A percentile compares a stretch with the other conserved stretches of the same genome.
phyloP scores from a whole-genome alignment of 2,329 filamentous ascomycete genomes.

The Phyllosticta citribraziliensis region DNA sequence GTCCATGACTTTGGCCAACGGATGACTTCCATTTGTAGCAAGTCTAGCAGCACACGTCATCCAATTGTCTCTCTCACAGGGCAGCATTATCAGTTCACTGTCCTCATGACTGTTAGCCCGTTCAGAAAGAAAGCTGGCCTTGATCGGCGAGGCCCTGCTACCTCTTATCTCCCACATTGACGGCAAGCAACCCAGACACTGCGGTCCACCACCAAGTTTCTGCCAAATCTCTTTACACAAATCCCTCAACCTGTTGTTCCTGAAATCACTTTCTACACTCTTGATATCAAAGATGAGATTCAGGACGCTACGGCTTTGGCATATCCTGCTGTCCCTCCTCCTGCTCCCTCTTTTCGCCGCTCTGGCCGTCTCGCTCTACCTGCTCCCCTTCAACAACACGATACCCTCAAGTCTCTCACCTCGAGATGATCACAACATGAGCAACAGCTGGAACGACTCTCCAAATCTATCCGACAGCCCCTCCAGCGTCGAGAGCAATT shows the following conservation, averaged over 20 bases:
- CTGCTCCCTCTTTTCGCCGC: neutral
- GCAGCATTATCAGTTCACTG: neutral
- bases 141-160: neutral
- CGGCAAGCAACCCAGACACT: neutral
- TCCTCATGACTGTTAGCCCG: neutral
- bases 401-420: neutral
- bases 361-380: neutral
- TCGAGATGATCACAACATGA: neutral
- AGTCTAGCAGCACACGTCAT: neutral
- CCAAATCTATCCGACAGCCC: neutral
- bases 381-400: neutral
- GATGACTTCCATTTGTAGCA: neutral
- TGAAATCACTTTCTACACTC: neutral
- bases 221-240: too few species aligned
- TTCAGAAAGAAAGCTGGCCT: neutral
- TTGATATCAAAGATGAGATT: neutral
- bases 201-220: too few species aligned
- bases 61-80: neutral
- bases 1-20: neutral
- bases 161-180: neutral
- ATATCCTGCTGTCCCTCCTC: neutral
- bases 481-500: neutral
- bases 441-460: neutral
- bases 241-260: too few species aligned
- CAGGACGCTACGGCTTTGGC: neutral